Conservation (phyloP, 305 asterid genomes). For the Rubia tinctorum region DNA sequence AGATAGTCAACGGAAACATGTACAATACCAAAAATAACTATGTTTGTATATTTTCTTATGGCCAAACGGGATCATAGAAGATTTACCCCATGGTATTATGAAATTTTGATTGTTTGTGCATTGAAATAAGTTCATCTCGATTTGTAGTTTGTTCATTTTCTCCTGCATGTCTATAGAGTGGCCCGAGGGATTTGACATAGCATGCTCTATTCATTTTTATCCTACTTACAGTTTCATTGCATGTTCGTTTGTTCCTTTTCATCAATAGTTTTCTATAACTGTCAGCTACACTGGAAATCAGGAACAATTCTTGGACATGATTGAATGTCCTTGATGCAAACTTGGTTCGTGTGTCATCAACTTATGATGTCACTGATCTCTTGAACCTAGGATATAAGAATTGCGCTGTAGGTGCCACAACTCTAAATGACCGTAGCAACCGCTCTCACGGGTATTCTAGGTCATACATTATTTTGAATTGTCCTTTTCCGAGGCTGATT, state of each 20-base stretch:
- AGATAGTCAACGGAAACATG: too few species aligned
- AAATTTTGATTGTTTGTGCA: slow-evolving; percentile 10
- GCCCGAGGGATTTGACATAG: slow-evolving; percentile 85
- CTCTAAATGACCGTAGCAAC: slow-evolving; percentile 49
- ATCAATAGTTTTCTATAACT: slow-evolving; percentile 44
- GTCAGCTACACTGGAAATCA: slow-evolving; percentile 72
- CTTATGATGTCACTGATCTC: slow-evolving; percentile 37
- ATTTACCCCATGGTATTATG: slow-evolving; percentile 84
- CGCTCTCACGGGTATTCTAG: slow-evolving; percentile 71
- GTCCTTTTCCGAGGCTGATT: slow-evolving; percentile 12
- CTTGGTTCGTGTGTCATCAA: slow-evolving; percentile 35
- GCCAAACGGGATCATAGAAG: slow-evolving; percentile 99
- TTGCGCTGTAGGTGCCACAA: slow-evolving; percentile 48
- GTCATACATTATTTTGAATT: neutral
- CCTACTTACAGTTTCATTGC: slow-evolving; percentile 5
- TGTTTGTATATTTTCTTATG: slow-evolving; percentile 96
- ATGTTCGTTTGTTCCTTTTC: neutral
- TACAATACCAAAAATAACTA: slow-evolving; percentile 23
- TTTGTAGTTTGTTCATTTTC: slow-evolving; percentile 17
- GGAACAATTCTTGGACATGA: slow-evolving; percentile 88
- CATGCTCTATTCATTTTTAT: slow-evolving; percentile 18
- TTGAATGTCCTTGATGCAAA: slow-evolving; percentile 80
- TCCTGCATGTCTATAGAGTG: slow-evolving; percentile 54
- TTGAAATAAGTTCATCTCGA: neutral
- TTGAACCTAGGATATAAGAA: slow-evolving; percentile 41